Evolutionary conservation across 192 early-diverging fungal species (phyloP), one percentile per base, ranked within the genome.

Genomic region (Mortierella claussenii): DNA sequence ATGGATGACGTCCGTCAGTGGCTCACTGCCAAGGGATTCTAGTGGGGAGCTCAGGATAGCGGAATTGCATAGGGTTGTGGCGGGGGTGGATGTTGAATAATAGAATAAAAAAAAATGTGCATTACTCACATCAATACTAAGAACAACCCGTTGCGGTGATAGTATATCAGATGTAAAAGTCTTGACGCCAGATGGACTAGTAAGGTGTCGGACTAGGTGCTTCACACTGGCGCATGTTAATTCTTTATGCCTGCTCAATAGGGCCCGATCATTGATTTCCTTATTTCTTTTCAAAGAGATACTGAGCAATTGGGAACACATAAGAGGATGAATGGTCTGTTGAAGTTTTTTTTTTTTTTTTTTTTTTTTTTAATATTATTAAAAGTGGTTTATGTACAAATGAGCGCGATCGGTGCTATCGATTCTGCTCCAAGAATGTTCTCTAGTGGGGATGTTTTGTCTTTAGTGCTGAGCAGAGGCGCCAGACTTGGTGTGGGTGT

Each of bases 1-100:
- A 58, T 65, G 53, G 64, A 66, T 18, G 67, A 70, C 54, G 42
- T 82, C 28, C 78, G 73, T 32, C 57, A 74, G 28, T 82, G 81
- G 81, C 59, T 82, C 33, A 64, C 58, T 28, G 69, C 68, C 34
- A 82, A 79, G 53, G 81, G 81, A 28, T 82, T 82, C 61, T 82
- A 76, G 47, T 20, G 24, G n/a, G 2, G 11, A 10, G 13, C n/a
- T n/a, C n/a, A n/a, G n/a, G n/a, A n/a, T n/a, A n/a, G n/a, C n/a
- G n/a, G n/a, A n/a, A n/a, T n/a, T n/a, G n/a, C n/a, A n/a, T n/a
- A n/a, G n/a, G n/a, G n/a, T n/a, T n/a, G n/a, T n/a, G n/a, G n/a
- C n/a, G n/a, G n/a, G 13, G 13, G 8, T 13, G 13, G 37, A 40
- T 40, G 37, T 40, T 40, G 13, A 40, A 40, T 13, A 13, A 40